phyloP scores from a whole-genome alignment of 179 eudicot genomes.

The Nepenthes alata region DNA sequence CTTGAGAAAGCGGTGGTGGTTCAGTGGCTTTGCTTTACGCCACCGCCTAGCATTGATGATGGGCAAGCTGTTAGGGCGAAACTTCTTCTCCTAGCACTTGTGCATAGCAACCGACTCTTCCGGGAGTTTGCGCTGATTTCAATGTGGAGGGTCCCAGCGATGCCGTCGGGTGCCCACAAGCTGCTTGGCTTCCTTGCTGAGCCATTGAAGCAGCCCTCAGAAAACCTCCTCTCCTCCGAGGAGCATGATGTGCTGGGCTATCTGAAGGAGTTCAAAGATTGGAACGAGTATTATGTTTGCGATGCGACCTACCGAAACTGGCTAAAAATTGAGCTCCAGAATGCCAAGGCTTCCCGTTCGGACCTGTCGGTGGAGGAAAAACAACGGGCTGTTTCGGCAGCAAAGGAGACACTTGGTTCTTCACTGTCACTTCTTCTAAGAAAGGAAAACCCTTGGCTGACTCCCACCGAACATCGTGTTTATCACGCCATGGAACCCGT shows the following conservation, averaged over 20 bases:
- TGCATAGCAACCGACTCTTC: conserved; percentile 85
- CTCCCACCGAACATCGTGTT: conserved; percentile 45
- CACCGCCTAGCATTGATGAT: conserved; percentile 69
- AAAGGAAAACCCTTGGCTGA: conserved; percentile 67
- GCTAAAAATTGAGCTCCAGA: conserved; percentile 69
- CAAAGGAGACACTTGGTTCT: conserved; percentile 51
- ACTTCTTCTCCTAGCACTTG: conserved; percentile 66
- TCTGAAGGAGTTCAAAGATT: conserved; percentile 74
- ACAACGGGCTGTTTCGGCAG: conserved; percentile 49
- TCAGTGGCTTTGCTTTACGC: conserved; percentile 97
- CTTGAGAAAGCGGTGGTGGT: conserved; percentile 86
- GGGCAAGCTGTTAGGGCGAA: conserved; percentile 44
- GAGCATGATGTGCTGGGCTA: conserved; percentile 50
- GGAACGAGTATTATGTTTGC: conserved; percentile 89
- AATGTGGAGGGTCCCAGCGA: conserved; percentile 93
- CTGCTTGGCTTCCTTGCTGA: conserved; percentile 93
- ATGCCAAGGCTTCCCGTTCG: conserved; percentile 45
- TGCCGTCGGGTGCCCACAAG: conserved; percentile 84
- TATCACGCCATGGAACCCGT: conserved; percentile 39
- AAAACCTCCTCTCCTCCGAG: conserved; percentile 35
- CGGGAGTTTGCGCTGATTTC: conserved; percentile 91
- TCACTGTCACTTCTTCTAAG: conserved; percentile 54
- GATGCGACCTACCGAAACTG: conserved; percentile 94
- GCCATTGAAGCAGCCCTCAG: conserved; percentile 71
- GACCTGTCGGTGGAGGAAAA: conserved; percentile 69